Conservation (phyloP, 495 filamentous ascomycete species). For the Podospora appendiculata region DNA sequence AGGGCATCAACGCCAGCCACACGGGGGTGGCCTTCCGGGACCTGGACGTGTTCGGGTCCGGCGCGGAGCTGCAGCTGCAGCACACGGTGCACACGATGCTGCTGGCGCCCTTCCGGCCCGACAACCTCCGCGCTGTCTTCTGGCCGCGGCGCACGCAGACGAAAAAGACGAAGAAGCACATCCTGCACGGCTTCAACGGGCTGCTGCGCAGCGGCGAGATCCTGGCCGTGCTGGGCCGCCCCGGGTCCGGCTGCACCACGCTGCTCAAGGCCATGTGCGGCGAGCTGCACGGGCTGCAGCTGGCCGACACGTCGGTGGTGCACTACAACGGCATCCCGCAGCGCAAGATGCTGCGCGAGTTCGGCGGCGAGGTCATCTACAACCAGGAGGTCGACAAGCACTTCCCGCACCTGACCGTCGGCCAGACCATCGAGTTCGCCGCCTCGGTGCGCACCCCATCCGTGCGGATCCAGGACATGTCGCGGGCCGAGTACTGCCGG, state of each 20-base stretch:
- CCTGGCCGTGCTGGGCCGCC: conserved; percentile 70
- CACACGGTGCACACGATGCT: conserved; percentile 45
- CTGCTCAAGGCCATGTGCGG: conserved; percentile 67
- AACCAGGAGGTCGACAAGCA: conserved; percentile 50
- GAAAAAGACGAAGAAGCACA: conserved; percentile 34
- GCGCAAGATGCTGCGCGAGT: conserved; percentile 47
- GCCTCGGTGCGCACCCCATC: conserved; percentile 62
- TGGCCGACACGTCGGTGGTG: conserved; percentile 37
- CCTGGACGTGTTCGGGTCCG: conserved; percentile 47
- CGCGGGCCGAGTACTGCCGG: conserved; percentile 51
- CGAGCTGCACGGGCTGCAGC: conserved; percentile 47
- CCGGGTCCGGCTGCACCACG: conserved; percentile 49
- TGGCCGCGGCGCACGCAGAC: conserved; percentile 9
- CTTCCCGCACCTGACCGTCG: conserved; percentile 59
- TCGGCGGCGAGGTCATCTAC: conserved; percentile 59
- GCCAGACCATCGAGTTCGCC: conserved; percentile 59
- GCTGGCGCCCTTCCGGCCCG: conserved; percentile 38
- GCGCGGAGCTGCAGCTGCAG: conserved; percentile 48
- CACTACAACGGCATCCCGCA: conserved; percentile 45
- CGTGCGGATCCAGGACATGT: conserved; percentile 54
- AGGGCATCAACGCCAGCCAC: conserved; percentile 7
- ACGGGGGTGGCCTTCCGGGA: conserved; percentile 42
- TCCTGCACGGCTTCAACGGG: conserved; percentile 66
- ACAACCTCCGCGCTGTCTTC: conserved; percentile 27
- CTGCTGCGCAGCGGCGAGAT: conserved; percentile 69